Conservation (phyloP, 495 filamentous ascomycete species). For the Hypoxylon crocopeplum region DNA sequence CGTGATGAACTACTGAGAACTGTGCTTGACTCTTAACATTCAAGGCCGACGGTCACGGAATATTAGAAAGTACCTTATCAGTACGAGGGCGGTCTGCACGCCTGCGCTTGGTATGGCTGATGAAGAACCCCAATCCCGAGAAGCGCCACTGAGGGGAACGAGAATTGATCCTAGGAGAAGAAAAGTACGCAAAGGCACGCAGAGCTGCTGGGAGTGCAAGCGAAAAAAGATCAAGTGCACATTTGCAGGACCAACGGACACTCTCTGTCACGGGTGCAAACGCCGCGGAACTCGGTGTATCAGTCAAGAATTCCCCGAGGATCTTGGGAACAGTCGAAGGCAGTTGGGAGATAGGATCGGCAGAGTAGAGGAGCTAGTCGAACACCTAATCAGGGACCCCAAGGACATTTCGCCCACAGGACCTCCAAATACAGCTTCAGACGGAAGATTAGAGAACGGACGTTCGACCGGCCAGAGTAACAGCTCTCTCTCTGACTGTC, state of each 20-base stretch:
- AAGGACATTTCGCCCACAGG: too few relatives aligned
- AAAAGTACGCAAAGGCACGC: conserved; percentile 57
- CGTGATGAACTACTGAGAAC: too few relatives aligned
- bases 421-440: background rate
- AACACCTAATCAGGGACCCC: conserved; percentile 31
- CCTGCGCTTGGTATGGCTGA: too few relatives aligned
- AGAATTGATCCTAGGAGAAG: conserved; percentile 39
- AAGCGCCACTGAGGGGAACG: too few relatives aligned
- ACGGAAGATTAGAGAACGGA: background rate
- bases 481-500: too few relatives aligned
- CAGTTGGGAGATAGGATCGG: conserved; percentile 37
- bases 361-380: conserved; percentile 40
- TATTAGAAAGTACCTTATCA: too few relatives aligned
- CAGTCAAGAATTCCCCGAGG: conserved; percentile 48
- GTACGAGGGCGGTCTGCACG: too few relatives aligned
- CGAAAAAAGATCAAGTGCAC: conserved; percentile 57
- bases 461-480: too few relatives aligned
- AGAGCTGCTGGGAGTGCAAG: conserved; percentile 61
- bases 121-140: too few relatives aligned
- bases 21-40: too few relatives aligned
- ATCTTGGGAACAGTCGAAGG: conserved; percentile 9
- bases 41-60: too few relatives aligned
- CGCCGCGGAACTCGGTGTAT: conserved; percentile 47
- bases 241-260: conserved; percentile 42
- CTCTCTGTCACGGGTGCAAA: conserved; percentile 51